A percentile compares a stretch with the other conserved stretches of the same genome.
Evolutionary conservation across 164 flowering plant genomes (phyloP).

Genomic region (Magnolia kwangsiensis): DNA sequence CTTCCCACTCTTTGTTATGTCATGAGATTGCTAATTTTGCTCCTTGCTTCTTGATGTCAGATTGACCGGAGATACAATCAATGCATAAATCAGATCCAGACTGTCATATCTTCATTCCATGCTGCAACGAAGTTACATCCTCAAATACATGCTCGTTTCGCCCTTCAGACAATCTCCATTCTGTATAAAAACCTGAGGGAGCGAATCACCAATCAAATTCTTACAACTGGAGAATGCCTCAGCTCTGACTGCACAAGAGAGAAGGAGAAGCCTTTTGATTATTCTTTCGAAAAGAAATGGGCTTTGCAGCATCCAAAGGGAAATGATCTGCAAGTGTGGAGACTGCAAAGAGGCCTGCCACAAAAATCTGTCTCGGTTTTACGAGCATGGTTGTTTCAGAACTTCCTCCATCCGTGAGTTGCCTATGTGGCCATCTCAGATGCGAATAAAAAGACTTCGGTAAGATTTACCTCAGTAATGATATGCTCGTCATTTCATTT

Average conservation of each 20-base stretch:
- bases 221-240: slow-evolving; percentile 2
- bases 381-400: slow-evolving; percentile 27
- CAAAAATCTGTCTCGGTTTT: slow-evolving; percentile 22
- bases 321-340: slow-evolving; percentile 20
- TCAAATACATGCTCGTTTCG: slow-evolving; percentile 16
- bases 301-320: slow-evolving; percentile 21
- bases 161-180: slow-evolving; percentile 16
- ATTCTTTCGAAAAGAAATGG: slow-evolving; percentile 8
- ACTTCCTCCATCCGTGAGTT: slow-evolving; percentile 24
- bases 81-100: slow-evolving; percentile 18
- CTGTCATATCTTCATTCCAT: slow-evolving; percentile 28
- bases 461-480: neutral
- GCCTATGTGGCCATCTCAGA: neutral
- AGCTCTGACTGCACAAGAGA: slow-evolving; percentile 7
- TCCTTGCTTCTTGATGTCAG: slow-evolving; percentile 13
- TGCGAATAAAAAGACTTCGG: neutral
- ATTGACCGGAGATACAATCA: slow-evolving; percentile 20
- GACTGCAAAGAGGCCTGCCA: slow-evolving; percentile 25
- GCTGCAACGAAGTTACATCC: slow-evolving; percentile 11
- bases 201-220: slow-evolving; percentile 14
- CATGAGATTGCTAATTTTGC: neutral
- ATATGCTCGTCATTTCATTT: neutral
- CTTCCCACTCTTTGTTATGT: neutral
- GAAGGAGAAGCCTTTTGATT: slow-evolving; percentile 8
- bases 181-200: slow-evolving; percentile 19